These are phyloP conservation scores for Penicillium sp. DNA, from an alignment of 2,329 filamentous ascomycete genomes.

Conservation along the genomic window DNA sequence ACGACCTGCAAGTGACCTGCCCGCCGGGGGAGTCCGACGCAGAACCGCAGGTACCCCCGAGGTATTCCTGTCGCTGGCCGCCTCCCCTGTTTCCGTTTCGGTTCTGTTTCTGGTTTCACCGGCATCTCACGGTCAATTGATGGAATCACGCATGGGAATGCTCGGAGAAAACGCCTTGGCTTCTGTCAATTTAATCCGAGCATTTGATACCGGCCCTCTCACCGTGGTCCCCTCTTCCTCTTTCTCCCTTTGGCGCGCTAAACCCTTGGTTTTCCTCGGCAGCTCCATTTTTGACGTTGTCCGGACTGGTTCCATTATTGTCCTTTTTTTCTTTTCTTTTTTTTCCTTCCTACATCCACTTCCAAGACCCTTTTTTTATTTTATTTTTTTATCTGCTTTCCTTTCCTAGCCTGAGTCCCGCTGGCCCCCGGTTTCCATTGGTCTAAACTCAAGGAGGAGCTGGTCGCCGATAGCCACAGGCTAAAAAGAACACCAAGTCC, in stretches of 20 bases:
- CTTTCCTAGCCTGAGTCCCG: conserved; percentile 4
- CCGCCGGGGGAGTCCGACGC: background rate
- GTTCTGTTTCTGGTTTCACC: conserved; percentile 14
- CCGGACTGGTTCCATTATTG: background rate
- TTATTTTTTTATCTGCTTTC: conserved; percentile 7
- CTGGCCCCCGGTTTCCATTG: conserved; percentile 2
- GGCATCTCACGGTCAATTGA: conserved; percentile 10
- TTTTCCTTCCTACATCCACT: conserved; percentile 10
- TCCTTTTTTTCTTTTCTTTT: background rate
- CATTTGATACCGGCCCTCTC: background rate
- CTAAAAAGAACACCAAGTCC: conserved; percentile 11
- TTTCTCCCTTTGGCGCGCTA: background rate
- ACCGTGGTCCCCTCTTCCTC: background rate
- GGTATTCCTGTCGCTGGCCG: conserved; percentile 6
- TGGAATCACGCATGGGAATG: conserved; percentile 16
- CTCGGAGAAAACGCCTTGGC: conserved; percentile 10
- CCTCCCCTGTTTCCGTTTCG: no score
- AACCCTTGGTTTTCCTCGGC: background rate
- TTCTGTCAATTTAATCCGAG: background rate
- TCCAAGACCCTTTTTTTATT: conserved; percentile 14
- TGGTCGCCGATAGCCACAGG: conserved; percentile 12
- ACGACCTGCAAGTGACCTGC: background rate
- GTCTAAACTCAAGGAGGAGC: conserved; percentile 5
- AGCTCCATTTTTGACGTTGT: background rate
- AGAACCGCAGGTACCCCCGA: conserved; percentile 14